These are phyloP conservation scores for Yamadazyma jaroonii DNA, from an alignment of 1,139 yeast genomes.

Conservation along the genomic window DNA sequence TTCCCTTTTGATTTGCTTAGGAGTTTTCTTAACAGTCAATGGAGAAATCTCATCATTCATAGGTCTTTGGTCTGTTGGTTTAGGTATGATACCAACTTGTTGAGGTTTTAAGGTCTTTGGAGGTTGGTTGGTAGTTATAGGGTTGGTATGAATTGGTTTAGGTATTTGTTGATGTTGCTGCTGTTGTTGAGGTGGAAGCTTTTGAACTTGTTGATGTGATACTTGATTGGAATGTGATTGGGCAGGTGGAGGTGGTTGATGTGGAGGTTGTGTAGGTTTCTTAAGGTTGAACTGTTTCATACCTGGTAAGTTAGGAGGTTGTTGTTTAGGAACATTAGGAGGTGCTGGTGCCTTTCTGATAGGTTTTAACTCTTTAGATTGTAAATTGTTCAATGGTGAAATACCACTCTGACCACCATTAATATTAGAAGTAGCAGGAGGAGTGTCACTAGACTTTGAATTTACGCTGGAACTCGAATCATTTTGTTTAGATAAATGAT, in stretches of 20 bases:
- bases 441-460: not conserved
- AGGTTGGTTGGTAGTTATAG: not conserved
- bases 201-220: conserved; percentile 1
- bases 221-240: conserved; percentile 2
- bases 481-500: conserved; percentile 28
- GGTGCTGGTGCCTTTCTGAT: conserved; percentile 58
- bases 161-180: not conserved
- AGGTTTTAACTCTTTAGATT: conserved; percentile 36
- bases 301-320: conserved; percentile 31
- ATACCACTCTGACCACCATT: conserved; percentile 10
- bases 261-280: conserved; percentile 1
- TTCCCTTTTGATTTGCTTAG: conserved; percentile 53
- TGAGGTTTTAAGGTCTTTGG: not conserved
- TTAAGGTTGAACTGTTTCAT: conserved; percentile 11
- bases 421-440: conserved; percentile 1
- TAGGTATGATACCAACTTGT: not conserved
- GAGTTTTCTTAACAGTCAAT: conserved; percentile 22
- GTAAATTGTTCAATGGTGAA: conserved; percentile 37
- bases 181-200: not conserved
- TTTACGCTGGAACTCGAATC: not conserved
- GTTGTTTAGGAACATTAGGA: conserved; percentile 36
- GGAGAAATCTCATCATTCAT: conserved; percentile 4
- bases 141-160: not conserved
- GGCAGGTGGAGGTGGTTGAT: not conserved
- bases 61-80: conserved; percentile 8